phyloP scores from a whole-genome alignment of 164 flowering plant genomes.

The Macadamia integrifolia region DNA sequence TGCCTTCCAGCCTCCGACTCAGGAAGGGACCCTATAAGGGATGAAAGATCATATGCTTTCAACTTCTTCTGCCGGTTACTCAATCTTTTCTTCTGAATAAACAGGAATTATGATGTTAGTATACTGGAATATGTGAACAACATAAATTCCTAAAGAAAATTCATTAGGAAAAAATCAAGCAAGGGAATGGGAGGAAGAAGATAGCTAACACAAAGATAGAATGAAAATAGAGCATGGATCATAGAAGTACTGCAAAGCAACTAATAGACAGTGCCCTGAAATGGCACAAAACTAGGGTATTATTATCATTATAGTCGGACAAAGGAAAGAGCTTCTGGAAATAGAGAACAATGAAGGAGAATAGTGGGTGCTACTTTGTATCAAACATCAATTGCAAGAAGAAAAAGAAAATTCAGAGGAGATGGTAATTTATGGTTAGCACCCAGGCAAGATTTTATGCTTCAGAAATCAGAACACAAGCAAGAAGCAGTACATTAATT shows the following conservation, averaged over 20 bases:
- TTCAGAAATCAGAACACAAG: too few species aligned
- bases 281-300: neutral
- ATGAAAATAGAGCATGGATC: neutral
- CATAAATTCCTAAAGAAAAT: neutral
- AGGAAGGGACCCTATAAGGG: constrained; percentile 60
- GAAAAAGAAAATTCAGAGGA: too few species aligned
- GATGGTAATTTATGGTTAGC: neutral
- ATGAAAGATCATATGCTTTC: constrained; percentile 67
- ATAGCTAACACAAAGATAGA: neutral
- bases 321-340: neutral
- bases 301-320: neutral
- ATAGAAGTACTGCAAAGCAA: neutral
- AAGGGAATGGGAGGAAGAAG: neutral
- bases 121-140: neutral
- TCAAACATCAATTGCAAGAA: neutral
- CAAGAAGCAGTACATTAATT: too few species aligned
- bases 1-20: constrained; percentile 29
- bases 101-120: constrained; percentile 4
- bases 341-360: neutral
- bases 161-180: neutral
- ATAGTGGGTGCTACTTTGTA: neutral
- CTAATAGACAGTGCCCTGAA: neutral
- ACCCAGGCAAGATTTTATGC: neutral
- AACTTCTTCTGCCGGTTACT: constrained; percentile 54
- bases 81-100: constrained; percentile 46